Evolutionary conservation across 768 basidiomycete genomes (phyloP), one percentile per base, ranked within the genome.

Genomic region (Lentinula boryana): DNA sequence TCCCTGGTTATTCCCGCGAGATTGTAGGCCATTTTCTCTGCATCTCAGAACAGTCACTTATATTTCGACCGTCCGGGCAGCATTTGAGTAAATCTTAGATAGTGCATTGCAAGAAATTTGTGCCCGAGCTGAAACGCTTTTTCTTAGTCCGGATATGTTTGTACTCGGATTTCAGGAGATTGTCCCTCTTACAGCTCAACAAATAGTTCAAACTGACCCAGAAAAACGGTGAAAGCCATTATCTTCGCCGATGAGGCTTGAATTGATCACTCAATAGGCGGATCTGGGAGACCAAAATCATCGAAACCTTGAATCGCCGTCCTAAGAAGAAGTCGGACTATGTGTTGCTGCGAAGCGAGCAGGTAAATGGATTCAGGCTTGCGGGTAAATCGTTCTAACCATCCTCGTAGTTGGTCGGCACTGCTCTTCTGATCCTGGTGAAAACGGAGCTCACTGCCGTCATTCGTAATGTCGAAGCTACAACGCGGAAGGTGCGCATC

Each of bases 81-180:
- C 65, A 59, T 65, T 76, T 9, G 74, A 74, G 18, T 84, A 88
- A 86, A 3, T 27, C 27, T 87, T 66, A 48, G 81, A 75, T 48
- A 5, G 12, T 41, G 23, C 48, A 40, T 56, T 18, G 27, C 27
- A 36, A 10, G 23, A 36, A 23, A 36, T 54, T 51, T 52, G 41
- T 62, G 16, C 16, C 68, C 61, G 68, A 56, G 48, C 64, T 50
- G 18, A 27, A 50, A 40, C 10, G 6, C 15, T 9, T 40, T n/a
- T 31, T 38, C 10, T 60, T 60, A 91, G 91, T 48, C 94, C 95
- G 5, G 95, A 98, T 68, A 85, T 98, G 63, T 88, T 96, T 69
- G 87, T 87, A 21, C 78, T 98, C 32, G 93, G 91, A 2, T 97
- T 98, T 70, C 95, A 99, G 72, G 97, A 99, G 73, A 95, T 99